These are phyloP conservation scores for Teratosphaeria zuluensis DNA, from an alignment of 2,329 filamentous ascomycete species.

Conservation along the genomic window DNA sequence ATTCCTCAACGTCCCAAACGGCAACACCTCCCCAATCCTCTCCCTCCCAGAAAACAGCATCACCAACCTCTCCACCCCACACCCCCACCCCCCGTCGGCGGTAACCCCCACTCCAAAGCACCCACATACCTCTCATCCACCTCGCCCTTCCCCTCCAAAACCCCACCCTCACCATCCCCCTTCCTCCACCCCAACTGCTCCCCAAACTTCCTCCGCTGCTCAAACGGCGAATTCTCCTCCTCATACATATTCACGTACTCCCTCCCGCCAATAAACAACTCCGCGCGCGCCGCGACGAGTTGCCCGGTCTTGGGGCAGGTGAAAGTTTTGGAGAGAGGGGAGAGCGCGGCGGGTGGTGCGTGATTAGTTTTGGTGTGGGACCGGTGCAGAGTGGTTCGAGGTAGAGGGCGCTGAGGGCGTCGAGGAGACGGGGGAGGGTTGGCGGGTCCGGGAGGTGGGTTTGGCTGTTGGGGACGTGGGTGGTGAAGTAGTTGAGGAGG, in stretches of 20 bases:
- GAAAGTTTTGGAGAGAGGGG: slow-evolving; percentile 84
- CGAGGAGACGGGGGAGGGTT: slow-evolving; percentile 63
- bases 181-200: slow-evolving; percentile 39
- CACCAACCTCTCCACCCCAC: slow-evolving; percentile 78
- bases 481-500: slow-evolving; percentile 45
- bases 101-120: slow-evolving; percentile 77
- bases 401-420: slow-evolving; percentile 65
- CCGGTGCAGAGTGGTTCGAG: slow-evolving; percentile 64
- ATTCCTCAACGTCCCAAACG: slow-evolving; percentile 73
- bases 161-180: slow-evolving; percentile 32
- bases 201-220: slow-evolving; percentile 74
- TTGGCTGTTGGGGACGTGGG: slow-evolving; percentile 9
- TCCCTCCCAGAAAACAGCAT: slow-evolving; percentile 79
- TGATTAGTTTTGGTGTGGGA: slow-evolving; percentile 66
- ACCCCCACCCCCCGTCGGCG: slow-evolving; percentile 98
- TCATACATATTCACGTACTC: slow-evolving; percentile 97
- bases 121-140: slow-evolving; percentile 75
- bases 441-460: slow-evolving; percentile 40
- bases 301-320: slow-evolving; percentile 57
- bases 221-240: slow-evolving; percentile 88
- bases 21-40: slow-evolving; percentile 75
- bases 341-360: slow-evolving; percentile 79
- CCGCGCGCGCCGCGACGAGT: slow-evolving; percentile 26
- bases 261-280: slow-evolving; percentile 44
- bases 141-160: slow-evolving; percentile 32